Evolutionary conservation across 495 filamentous ascomycete species (phyloP), one percentile per base, ranked within the genome.

Genomic region (Talaromyces liani): DNA sequence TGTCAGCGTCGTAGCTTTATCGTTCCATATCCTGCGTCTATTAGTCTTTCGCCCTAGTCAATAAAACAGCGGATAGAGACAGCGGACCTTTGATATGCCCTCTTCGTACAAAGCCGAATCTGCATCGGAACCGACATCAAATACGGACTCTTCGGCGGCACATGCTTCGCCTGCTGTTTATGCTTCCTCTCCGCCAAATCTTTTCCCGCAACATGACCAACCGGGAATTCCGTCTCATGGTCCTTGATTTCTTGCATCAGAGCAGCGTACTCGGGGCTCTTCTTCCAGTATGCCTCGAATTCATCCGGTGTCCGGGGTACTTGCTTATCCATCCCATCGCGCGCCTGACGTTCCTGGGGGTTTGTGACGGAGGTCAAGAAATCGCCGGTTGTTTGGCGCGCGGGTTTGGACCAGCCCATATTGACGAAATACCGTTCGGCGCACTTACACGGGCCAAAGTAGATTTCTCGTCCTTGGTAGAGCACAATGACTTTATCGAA

Each of bases 301-400:
- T 91, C 89, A 39, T 87, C 83, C 0, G 88, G 80, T 0, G 88
- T 90, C 5, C 88, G 84, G 8, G 90, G 91, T 4, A 89, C 85
- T 56, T 77, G 76, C 34, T 80, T 72, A 60, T 91, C 84, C 70
- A 79, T 88, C 0, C 89, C 90, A 1, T 76, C 65, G 1, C 83
- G 80, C 45, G 87, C 75, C 31, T 80, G 77, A 10, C 90, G 84
- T 58, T 91, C 85, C 27, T 82, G 75, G 4, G 85, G 79, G 53
- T 87, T 87, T 10, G 88, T 91, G 67, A 92, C 80, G 4, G 87
- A 88, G 0, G 89, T 91, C 6, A 91, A 73, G 68, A 91, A 92
- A 68, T 91, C 89, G 18, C 87, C 83, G 0, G 84, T 87, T 0
- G 78, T 91, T 78, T 83, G 77, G 71, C 83, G 72, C 65, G 80